Conservation (phyloP, 2,329 filamentous ascomycete species). For the Venturia asperata region DNA sequence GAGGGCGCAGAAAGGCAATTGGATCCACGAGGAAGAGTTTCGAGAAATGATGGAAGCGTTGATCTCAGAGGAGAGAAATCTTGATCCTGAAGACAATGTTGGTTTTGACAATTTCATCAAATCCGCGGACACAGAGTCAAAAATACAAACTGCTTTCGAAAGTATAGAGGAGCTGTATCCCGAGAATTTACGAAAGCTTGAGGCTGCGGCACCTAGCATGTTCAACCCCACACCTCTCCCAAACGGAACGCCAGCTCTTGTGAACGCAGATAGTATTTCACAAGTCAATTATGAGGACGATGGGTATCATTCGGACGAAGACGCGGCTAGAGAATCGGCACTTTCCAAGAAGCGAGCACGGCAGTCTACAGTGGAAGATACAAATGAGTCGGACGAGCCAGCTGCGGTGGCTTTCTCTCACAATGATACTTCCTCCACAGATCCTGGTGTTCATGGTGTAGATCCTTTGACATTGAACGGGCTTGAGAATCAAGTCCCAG, state of each 20-base stretch:
- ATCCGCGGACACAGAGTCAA: constrained; percentile 45
- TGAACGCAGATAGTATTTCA: constrained; percentile 5
- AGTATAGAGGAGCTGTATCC: constrained; percentile 85
- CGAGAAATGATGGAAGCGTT: constrained; percentile 57
- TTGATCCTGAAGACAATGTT: constrained; percentile 38
- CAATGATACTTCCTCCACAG: not conserved
- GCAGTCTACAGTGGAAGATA: constrained; percentile 26
- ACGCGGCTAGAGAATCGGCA: constrained; percentile 21
- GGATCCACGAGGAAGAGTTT: constrained; percentile 90
- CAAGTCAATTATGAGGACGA: constrained; percentile 14
- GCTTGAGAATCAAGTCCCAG: not conserved
- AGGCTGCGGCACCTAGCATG: constrained; percentile 3
- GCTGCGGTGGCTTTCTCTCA: not conserved
- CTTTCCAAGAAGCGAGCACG: not conserved
- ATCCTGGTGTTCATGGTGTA: not conserved
- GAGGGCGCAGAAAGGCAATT: constrained; percentile 64
- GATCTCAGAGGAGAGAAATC: constrained; percentile 55
- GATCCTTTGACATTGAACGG: not conserved
- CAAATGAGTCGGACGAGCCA: constrained; percentile 20
- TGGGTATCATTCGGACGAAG: constrained; percentile 38
- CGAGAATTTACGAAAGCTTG: constrained; percentile 43
- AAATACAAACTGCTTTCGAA: constrained; percentile 69
- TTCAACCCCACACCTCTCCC: constrained; percentile 1
- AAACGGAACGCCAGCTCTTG: constrained; percentile 11
- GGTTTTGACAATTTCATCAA: constrained; percentile 62